Base-by-base conservation (phyloP, 345 rosid genomes). In the Theobroma cacao region DNA sequence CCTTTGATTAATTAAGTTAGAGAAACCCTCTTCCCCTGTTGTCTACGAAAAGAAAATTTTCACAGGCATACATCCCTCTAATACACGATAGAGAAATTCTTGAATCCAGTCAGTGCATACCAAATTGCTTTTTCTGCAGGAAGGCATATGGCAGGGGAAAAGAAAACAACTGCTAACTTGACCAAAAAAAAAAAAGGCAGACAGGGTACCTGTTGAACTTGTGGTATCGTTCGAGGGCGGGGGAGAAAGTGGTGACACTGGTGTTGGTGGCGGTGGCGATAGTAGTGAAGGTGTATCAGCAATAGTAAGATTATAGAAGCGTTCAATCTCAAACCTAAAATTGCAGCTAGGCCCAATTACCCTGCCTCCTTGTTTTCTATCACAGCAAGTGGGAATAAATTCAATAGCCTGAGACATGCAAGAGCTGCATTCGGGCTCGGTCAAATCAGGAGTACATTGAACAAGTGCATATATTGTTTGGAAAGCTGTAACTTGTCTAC, bases 401-500 rank as follows among this genome's bases (percentile, higher is more conserved):
- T 24, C 60, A 17, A 77, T 17, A 30, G 61, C 24, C 1, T 12
- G 15, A 1, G 7, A 28, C 2, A 86, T 48, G 69, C 86, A 81
- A 59, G 75, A 73, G 7, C 2, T 50, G 76, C 84, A 84, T 1
- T 60, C 63, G 17, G 2, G 12, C 20, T 41, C 4, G 0, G 82
- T 47, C 75, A 84, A 75, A 68, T 86, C 86, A 5, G 90, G 88
- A 9, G 90, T 88, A 60, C 87, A 86, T 77, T 86, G 88, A 47
- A 82, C 84, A 20, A 82, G 74, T 47, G 80, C 85, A 34, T 84
- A 82, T 22, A 88, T n/a, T 1, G 61, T 74, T 17, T 67, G 66
- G 3, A 36, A 41, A 28, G 45, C 18, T 0, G 56, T 2, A 12
- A 41, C 55, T 0, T 17, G 0, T 3, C 58, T 58, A 9, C 60